Evolutionary conservation across 805 yeast genomes (phyloP).

Genomic region (Danielia reshetovae): DNA sequence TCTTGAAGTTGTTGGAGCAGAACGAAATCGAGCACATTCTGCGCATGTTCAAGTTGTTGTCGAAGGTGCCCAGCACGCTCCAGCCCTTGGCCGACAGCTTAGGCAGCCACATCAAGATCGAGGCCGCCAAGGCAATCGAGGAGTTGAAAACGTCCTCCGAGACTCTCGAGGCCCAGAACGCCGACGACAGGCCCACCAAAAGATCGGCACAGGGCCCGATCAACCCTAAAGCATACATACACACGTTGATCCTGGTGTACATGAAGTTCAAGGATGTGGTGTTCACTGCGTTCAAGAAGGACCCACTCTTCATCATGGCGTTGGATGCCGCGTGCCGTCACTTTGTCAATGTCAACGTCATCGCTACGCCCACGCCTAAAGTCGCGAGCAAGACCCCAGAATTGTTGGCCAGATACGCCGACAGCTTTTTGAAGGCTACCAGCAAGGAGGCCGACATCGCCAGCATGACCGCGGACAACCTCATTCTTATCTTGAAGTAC

Average conservation of each 20-base stretch:
- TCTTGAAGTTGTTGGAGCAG: constrained; percentile 68
- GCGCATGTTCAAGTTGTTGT: constrained; percentile 71
- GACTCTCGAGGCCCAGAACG: constrained; percentile 15
- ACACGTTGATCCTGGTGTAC: constrained; percentile 69
- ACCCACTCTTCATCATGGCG: constrained; percentile 78
- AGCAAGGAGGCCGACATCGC: constrained; percentile 61
- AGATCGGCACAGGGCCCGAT: constrained; percentile 28
- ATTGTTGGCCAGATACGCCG: constrained; percentile 83
- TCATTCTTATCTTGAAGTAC: constrained; percentile 82
- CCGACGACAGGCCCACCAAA: constrained; percentile 15
- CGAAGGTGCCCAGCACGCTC: constrained; percentile 74
- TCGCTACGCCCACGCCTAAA: constrained; percentile 66
- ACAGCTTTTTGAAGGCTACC: constrained; percentile 73
- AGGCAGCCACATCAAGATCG: constrained; percentile 62
- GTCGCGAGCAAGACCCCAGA: constrained; percentile 83
- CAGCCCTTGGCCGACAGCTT: constrained; percentile 73
- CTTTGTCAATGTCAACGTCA: constrained; percentile 76
- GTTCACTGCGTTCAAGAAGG: constrained; percentile 60
- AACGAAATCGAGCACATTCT: constrained; percentile 68
- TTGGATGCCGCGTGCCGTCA: constrained; percentile 84
- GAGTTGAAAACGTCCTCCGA: constrained; percentile 41
- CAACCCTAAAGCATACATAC: constrained; percentile 78
- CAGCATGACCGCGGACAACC: constrained; percentile 80
- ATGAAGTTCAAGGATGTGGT: constrained; percentile 64
- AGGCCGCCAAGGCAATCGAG: constrained; percentile 48